phyloP scores from a whole-genome alignment of 495 filamentous ascomycete species.

The Echria macrotheca region DNA sequence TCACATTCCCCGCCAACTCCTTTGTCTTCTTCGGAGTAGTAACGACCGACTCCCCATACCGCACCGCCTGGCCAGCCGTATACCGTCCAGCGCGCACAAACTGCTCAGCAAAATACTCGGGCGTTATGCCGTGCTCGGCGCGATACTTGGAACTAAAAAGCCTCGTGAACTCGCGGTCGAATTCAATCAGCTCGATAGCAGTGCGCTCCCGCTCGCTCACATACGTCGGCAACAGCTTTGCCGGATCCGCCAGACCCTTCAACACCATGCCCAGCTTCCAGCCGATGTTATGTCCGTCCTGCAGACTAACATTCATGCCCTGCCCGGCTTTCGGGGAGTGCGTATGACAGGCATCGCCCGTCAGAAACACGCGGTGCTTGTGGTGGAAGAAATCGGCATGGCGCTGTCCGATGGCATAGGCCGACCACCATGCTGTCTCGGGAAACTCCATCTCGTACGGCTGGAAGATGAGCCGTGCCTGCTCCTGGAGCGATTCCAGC shows the following conservation, averaged over 20 bases:
- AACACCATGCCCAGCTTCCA: conserved; percentile 72
- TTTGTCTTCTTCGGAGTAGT: conserved; percentile 28
- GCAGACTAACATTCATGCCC: conserved; percentile 63
- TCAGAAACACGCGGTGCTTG: conserved; percentile 55
- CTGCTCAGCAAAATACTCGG: conserved; percentile 48
- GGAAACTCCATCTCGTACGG: conserved; percentile 43
- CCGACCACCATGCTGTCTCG: conserved; percentile 56
- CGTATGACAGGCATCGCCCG: conserved; percentile 68
- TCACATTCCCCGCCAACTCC: conserved; percentile 36
- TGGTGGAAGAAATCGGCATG: conserved; percentile 51
- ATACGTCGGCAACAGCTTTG: conserved; percentile 61
- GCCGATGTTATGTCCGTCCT: conserved; percentile 60
- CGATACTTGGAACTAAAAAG: conserved; percentile 48
- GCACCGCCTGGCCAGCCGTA: conserved; percentile 58
- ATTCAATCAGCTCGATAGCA: conserved; percentile 67
- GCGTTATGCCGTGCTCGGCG: conserved; percentile 28
- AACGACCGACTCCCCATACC: conserved; percentile 50
- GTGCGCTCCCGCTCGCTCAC: conserved; percentile 61
- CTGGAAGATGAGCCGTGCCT: conserved; percentile 53
- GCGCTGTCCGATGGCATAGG: conserved; percentile 60
- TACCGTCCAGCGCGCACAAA: conserved; percentile 59
- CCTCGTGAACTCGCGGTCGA: conserved; percentile 61
- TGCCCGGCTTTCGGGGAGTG: conserved; percentile 70
- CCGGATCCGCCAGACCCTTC: conserved; percentile 47
- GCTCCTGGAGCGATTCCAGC: conserved; percentile 52